These are phyloP conservation scores for Hanseniaspora pseudoguilliermondii DNA, from an alignment of 805 yeast genomes.

Conservation along the genomic window DNA sequence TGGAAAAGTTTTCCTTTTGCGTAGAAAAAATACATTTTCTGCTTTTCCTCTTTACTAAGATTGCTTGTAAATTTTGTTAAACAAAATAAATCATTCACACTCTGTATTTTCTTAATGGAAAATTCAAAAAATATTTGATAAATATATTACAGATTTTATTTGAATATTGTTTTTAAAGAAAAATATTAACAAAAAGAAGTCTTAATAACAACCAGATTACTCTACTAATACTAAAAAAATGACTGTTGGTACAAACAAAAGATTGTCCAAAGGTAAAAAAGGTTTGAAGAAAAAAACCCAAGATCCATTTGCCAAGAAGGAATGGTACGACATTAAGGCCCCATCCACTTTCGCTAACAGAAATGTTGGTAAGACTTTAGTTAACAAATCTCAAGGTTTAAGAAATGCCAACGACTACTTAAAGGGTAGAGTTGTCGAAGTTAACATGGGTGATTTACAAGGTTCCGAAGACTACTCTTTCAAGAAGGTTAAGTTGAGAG, in stretches of 20 bases:
- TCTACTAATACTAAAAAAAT: slow-evolving; percentile 25
- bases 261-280: slow-evolving; percentile 80
- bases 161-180: neutral
- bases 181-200: neutral
- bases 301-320: slow-evolving; percentile 99
- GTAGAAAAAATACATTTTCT: too few relatives aligned
- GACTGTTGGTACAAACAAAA: slow-evolving; percentile 85
- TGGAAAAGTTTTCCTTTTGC: neutral
- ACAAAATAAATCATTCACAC: too few relatives aligned
- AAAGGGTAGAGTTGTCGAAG: slow-evolving; percentile 95
- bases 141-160: too few relatives aligned
- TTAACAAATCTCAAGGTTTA: slow-evolving; percentile 97
- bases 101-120: too few relatives aligned
- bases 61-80: too few relatives aligned
- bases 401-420: slow-evolving; percentile 95
- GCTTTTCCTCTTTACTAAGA: too few relatives aligned
- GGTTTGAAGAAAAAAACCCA: slow-evolving; percentile 98
- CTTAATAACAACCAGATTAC: slow-evolving; percentile 4
- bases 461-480: slow-evolving; percentile 97
- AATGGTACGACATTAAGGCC: slow-evolving; percentile 97
- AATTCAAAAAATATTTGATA: neutral
- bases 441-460: slow-evolving; percentile 92
- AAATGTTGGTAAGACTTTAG: slow-evolving; percentile 95
- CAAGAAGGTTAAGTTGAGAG: slow-evolving; percentile 95
- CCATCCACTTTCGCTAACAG: slow-evolving; percentile 98